These are phyloP conservation scores for Priceomyces castillae DNA, from an alignment of 805 yeast species.

Conservation along the genomic window DNA sequence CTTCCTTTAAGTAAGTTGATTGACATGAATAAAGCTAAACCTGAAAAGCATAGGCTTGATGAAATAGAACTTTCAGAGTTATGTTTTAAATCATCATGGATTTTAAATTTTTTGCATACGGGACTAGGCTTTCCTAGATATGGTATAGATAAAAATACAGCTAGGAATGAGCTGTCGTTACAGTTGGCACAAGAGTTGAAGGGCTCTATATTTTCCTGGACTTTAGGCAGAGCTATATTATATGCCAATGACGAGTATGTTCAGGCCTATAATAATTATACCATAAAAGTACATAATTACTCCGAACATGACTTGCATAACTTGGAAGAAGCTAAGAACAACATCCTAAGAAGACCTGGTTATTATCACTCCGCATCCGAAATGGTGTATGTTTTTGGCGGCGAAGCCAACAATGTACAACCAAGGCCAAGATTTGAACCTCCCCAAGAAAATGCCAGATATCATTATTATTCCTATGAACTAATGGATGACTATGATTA, in stretches of 20 bases:
- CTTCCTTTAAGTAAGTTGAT: slow-evolving; percentile 37
- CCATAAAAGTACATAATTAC: slow-evolving; percentile 17
- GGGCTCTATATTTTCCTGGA: slow-evolving; percentile 52
- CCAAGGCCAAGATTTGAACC: slow-evolving; percentile 42
- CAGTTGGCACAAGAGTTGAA: slow-evolving; percentile 42
- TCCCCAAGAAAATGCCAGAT: slow-evolving; percentile 15
- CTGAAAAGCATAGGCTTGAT: slow-evolving; percentile 26
- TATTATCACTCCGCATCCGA: slow-evolving; percentile 49
- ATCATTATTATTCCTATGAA: slow-evolving; percentile 30
- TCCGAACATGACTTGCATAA: slow-evolving; percentile 2
- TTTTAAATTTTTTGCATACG: slow-evolving; percentile 53
- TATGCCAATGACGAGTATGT: slow-evolving; percentile 57
- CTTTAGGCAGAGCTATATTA: slow-evolving; percentile 57
- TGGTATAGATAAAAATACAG: slow-evolving; percentile 36
- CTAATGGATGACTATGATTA: slow-evolving; percentile 25
- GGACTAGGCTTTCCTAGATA: slow-evolving; percentile 59
- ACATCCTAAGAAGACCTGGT: slow-evolving; percentile 36
- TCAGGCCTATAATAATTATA: slow-evolving; percentile 37
- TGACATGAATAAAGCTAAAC: slow-evolving; percentile 27
- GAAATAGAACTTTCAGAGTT: slow-evolving; percentile 48
- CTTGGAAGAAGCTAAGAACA: not conserved
- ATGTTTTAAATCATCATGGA: slow-evolving; percentile 64
- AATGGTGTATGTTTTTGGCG: slow-evolving; percentile 49
- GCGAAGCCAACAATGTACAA: slow-evolving; percentile 43
- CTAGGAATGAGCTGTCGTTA: slow-evolving; percentile 30